Base-by-base conservation (phyloP, 106 monocot species). In the Allium cepa region DNA sequence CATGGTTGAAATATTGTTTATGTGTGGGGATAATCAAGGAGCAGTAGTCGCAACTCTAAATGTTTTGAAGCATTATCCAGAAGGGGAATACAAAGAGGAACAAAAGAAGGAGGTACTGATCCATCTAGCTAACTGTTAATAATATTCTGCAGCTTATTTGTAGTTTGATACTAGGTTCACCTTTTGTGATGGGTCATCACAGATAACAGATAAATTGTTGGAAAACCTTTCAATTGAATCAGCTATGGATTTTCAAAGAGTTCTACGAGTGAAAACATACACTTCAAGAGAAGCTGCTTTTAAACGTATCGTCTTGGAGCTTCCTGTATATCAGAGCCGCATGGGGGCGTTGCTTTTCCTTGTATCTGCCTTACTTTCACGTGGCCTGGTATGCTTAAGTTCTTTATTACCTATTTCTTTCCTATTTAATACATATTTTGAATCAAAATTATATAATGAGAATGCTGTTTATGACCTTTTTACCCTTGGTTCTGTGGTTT, bases 1-100 rank as follows among this genome's bases (percentile, higher is more conserved):
- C 68, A 92, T 99, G 97, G 84, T 92, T 48, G 97, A 99, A 81
- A 90, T 99, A 64, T 77, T 99, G 65, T 99, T 89, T 77, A 79
- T 66, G 56, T 99, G 97, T 60, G 97, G 97, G 77, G 80, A 45
- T 64, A 84, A 74, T 66, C 83, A 78, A 71, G 80, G 77, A 17
- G 93, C 90, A 68, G 81, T 74, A 11, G 65, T 99, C 50, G 84
- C 93, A 67, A 90, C 85, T 47, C 15, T 99, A 36, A 50, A 63
- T 77, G 56, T 80, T 72, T 66, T 62, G 67, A 69, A 52, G 57
- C 60, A 76, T 73, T 61, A 57, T 51, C 52, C 64, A 55, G 64
- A 63, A 46, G 80, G 67, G 50, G 63, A 50, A 70, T 78, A 47
- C 74, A 73, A 75, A 68, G 72, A 52, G 62, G 63, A 46, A 61